phyloP scores from a whole-genome alignment of 2,329 filamentous ascomycete species.

The Calonectria ilicicola region DNA sequence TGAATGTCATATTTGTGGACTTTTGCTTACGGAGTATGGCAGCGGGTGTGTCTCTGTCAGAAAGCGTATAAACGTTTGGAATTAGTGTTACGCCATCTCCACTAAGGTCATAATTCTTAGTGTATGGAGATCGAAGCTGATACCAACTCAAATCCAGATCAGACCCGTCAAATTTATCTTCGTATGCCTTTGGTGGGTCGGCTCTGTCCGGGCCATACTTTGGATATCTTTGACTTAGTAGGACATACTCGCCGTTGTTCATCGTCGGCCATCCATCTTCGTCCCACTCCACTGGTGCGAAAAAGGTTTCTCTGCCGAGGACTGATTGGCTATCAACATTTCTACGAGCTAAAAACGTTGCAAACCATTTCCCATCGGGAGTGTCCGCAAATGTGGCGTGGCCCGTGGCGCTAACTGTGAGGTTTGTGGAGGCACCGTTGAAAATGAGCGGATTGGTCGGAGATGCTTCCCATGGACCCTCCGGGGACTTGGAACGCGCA shows the following conservation, averaged over 20 bases:
- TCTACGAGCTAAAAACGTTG: slow-evolving; percentile 11
- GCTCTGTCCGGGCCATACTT: not conserved
- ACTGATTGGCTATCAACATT: slow-evolving; percentile 11
- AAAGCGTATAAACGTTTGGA: slow-evolving; percentile 43
- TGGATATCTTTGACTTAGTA: slow-evolving; percentile 8
- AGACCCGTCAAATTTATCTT: not conserved
- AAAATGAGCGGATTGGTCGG: slow-evolving; percentile 13
- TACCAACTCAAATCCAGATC: slow-evolving; percentile 10
- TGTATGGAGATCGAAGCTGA: slow-evolving; percentile 17
- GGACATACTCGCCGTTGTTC: not conserved
- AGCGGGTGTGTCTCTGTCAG: slow-evolving; percentile 45
- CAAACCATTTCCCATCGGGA: slow-evolving; percentile 9
- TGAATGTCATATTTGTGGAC: slow-evolving; percentile 46
- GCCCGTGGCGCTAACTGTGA: slow-evolving; percentile 15
- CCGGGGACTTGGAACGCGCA: not conserved
- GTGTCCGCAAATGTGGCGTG: slow-evolving; percentile 14
- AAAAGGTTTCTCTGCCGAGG: slow-evolving; percentile 14
- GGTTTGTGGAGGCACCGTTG: slow-evolving; percentile 6
- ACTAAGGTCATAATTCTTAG: slow-evolving; percentile 8
- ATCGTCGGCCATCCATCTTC: slow-evolving; percentile 13
- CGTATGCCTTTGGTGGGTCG: not conserved
- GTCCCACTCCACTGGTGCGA: not conserved
- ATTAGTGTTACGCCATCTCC: slow-evolving; percentile 44
- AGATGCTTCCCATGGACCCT: not conserved
- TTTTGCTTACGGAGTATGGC: slow-evolving; percentile 45